Evolutionary conservation across 768 basidiomycete species (phyloP).

Genomic region (Suillus subalutaceus): DNA sequence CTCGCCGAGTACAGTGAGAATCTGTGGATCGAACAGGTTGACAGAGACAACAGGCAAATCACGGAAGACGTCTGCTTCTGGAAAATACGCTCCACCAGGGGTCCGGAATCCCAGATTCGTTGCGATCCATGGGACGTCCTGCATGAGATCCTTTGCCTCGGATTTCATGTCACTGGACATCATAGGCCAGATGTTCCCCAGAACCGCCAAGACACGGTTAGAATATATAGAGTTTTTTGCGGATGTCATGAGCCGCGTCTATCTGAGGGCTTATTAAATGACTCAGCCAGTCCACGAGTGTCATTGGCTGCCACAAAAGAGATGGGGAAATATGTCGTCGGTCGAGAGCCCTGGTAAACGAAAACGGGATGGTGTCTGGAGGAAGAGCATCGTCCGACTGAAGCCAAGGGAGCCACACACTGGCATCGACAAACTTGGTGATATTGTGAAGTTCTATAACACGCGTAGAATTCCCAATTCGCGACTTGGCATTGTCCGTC

Average conservation of each 20-base stretch:
- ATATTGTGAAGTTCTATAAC: conserved; percentile 66
- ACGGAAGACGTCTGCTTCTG: conserved; percentile 85
- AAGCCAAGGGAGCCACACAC: conserved; percentile 53
- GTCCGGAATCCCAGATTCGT: conserved; percentile 71
- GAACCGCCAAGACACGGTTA: conserved; percentile 65
- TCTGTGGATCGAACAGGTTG: conserved; percentile 45
- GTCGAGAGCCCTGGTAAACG: conserved; percentile 59
- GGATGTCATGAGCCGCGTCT: conserved; percentile 59
- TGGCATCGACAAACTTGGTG: conserved; percentile 66
- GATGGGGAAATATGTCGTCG: conserved; percentile 48
- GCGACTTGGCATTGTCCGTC: not conserved
- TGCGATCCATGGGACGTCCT: conserved; percentile 63
- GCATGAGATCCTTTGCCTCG: conserved; percentile 51
- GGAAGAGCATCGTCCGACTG: conserved; percentile 79
- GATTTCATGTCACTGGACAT: conserved; percentile 51
- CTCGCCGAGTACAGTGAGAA: conserved; percentile 61
- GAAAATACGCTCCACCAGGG: conserved; percentile 78
- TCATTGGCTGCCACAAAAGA: conserved; percentile 81
- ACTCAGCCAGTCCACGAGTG: conserved; percentile 69
- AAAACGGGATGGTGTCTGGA: conserved; percentile 66
- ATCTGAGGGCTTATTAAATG: conserved; percentile 55
- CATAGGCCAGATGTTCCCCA: conserved; percentile 58
- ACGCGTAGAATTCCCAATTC: not conserved
- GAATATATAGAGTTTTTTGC: conserved; percentile 66
- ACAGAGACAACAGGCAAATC: conserved; percentile 78